phyloP scores from a whole-genome alignment of 495 filamentous ascomycete genomes.

The Cercophora samala region DNA sequence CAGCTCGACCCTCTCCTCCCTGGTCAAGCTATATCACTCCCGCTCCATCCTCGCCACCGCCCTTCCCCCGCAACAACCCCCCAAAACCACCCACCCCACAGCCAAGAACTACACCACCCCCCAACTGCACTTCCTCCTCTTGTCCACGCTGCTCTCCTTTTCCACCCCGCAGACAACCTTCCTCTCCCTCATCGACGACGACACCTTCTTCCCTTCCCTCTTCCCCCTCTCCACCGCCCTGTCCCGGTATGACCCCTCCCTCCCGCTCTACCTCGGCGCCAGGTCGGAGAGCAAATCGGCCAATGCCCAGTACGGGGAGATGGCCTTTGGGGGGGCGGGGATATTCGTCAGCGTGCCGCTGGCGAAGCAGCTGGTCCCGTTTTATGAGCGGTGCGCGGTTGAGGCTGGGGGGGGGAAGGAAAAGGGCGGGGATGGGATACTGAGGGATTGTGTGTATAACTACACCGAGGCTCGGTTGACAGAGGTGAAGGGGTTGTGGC shows the following conservation, averaged over 20 bases:
- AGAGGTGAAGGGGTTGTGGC: conserved; percentile 56
- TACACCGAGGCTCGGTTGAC: conserved; percentile 56
- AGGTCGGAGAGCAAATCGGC: conserved; percentile 61
- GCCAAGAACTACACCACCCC: conserved; percentile 36
- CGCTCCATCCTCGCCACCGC: conserved; percentile 55
- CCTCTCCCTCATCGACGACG: conserved; percentile 66
- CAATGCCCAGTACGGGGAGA: conserved; percentile 58
- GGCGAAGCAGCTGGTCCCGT: conserved; percentile 50
- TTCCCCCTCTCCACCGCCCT: conserved; percentile 52
- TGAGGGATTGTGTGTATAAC: conserved; percentile 59
- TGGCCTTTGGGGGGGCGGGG: conserved; percentile 68
- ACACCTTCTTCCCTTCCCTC: conserved; percentile 69
- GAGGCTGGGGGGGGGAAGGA: conserved; percentile 23
- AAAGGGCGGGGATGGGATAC: conserved; percentile 55
- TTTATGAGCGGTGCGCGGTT: conserved; percentile 53
- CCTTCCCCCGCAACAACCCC: conserved; percentile 35
- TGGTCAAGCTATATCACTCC: conserved; percentile 30
- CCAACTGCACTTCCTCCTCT: conserved; percentile 62
- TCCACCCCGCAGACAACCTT: conserved; percentile 57
- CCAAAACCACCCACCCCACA: no score
- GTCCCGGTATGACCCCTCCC: conserved; percentile 45
- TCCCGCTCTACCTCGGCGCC: conserved; percentile 58
- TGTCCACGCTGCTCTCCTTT: conserved; percentile 53
- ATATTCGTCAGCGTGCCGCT: conserved; percentile 62
- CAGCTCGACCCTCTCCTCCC: conserved; percentile 23